These are phyloP conservation scores for Taphrina populina DNA, from an alignment of 1,139 yeast species.

Conservation along the genomic window DNA sequence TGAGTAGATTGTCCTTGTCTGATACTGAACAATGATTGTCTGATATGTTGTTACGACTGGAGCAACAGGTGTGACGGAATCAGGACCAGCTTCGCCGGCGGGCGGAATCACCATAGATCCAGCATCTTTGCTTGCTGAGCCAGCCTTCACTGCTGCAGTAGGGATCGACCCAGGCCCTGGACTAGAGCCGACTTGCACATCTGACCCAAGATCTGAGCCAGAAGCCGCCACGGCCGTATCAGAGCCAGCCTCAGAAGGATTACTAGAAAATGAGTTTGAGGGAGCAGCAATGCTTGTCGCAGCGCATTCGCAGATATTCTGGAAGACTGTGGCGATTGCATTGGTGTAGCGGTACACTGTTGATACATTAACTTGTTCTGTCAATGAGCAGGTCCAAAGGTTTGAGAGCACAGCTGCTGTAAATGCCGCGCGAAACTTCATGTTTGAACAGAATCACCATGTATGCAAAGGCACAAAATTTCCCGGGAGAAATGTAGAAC, in stretches of 20 bases:
- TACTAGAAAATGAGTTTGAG: background rate
- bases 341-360: slow-evolving; percentile 12
- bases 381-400: too few species aligned
- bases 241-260: slow-evolving; percentile 7
- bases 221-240: slow-evolving; percentile 5
- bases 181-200: background rate
- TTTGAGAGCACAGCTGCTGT: slow-evolving; percentile 18
- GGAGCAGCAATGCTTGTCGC: too few species aligned
- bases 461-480: too few species aligned
- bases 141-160: background rate
- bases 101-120: too few species aligned
- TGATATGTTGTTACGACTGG: background rate
- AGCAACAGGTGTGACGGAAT: background rate
- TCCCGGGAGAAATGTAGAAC: too few species aligned
- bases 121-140: too few species aligned
- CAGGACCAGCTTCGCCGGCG: background rate
- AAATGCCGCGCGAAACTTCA: slow-evolving; percentile 19
- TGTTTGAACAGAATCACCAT: too few species aligned
- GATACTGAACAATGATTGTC: background rate
- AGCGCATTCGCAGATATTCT: slow-evolving; percentile 6
- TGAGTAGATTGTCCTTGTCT: background rate
- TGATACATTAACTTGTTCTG: background rate
- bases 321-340: slow-evolving; percentile 10
- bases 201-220: background rate
- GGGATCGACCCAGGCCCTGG: slow-evolving; percentile 5